Base-by-base conservation (phyloP, 768 basidiomycete genomes). In the Suillus spraguei region DNA sequence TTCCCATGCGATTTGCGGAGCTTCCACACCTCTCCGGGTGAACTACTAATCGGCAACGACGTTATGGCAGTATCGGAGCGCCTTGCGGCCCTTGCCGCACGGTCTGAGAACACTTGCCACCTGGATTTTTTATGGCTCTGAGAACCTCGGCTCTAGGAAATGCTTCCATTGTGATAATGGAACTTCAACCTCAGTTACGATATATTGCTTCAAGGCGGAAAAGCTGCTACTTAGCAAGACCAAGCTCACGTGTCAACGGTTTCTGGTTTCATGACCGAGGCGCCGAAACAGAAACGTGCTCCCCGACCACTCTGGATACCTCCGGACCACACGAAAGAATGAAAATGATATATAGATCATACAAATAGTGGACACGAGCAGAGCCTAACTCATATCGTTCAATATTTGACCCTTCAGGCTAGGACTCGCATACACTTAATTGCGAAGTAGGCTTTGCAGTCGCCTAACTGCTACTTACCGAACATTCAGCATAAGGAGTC, bases 1-100 rank as follows among this genome's bases (percentile, higher is more conserved):
- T 58, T 58, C 56, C 38, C 56, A 42, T 58, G 55, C 56, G 52
- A 38, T 41, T 58, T 41, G 38, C 41, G 56, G 56, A 58, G 56
- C 56, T 58, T 58, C 24, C 56, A 58, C 56, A 58, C 28, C 56
- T 11, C 39, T 39, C 16, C 28, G 56, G 39, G 17, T 32, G 24
- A 58, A 58, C 17, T 39, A 28, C 55, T 17, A 13, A 56, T 53
- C 52, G 55, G 39, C 56, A 58, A 58, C 24, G 38, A 58, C 17
- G 17, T 58, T 58, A 41, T 58, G 56, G 17, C 56, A 58, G 39
- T 41, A 28, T 39, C 22, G 38, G 55, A 39, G 38, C 55, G 55
- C 28, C 6, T 58, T 41, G 24, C 39, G 56, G 56, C 39, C 39
- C 28, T 41, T 41, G 24, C 39, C 56, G 56, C 56, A 41, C 24